These are phyloP conservation scores for Diaporthe sp. DNA, from an alignment of 2,329 filamentous ascomycete species.

Conservation along the genomic window DNA sequence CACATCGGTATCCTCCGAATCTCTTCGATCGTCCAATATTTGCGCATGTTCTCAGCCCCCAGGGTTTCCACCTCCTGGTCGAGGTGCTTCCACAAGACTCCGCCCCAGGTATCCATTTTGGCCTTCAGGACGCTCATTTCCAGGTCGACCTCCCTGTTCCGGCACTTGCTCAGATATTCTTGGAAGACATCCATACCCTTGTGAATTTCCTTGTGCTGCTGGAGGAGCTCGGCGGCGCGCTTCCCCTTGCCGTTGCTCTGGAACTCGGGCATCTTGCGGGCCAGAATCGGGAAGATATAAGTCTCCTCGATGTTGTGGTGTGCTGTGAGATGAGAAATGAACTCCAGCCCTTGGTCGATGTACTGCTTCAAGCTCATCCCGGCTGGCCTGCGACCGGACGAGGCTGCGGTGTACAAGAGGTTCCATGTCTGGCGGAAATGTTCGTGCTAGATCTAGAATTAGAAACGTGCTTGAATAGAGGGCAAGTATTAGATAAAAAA, in stretches of 20 bases:
- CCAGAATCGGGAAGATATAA: slow-evolving; percentile 84
- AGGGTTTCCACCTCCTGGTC: slow-evolving; percentile 86
- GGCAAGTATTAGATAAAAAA: slow-evolving; percentile 38
- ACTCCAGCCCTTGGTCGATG: slow-evolving; percentile 76
- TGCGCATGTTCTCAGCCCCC: slow-evolving; percentile 88
- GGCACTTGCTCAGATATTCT: slow-evolving; percentile 75
- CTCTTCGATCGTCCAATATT: slow-evolving; percentile 84
- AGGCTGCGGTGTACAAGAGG: slow-evolving; percentile 76
- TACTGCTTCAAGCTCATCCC: slow-evolving; percentile 79
- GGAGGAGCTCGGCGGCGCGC: slow-evolving; percentile 66
- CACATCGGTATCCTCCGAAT: slow-evolving; percentile 79
- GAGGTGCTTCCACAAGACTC: slow-evolving; percentile 85
- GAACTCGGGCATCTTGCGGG: slow-evolving; percentile 85
- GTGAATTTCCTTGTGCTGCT: slow-evolving; percentile 86
- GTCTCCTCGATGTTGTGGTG: slow-evolving; percentile 90
- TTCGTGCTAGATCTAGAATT: slow-evolving; percentile 70
- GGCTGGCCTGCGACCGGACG: slow-evolving; percentile 68
- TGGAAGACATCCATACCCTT: slow-evolving; percentile 77
- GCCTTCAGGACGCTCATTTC: slow-evolving; percentile 72
- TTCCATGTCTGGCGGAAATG: slow-evolving; percentile 84
- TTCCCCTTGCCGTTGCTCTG: slow-evolving; percentile 49
- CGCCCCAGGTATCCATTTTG: slow-evolving; percentile 83
- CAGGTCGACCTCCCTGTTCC: slow-evolving; percentile 72
- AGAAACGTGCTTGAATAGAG: background rate
- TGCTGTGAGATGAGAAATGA: slow-evolving; percentile 77